Base-by-base conservation (phyloP, 163 green algal species). In the Scenedesmus sp. region DNA sequence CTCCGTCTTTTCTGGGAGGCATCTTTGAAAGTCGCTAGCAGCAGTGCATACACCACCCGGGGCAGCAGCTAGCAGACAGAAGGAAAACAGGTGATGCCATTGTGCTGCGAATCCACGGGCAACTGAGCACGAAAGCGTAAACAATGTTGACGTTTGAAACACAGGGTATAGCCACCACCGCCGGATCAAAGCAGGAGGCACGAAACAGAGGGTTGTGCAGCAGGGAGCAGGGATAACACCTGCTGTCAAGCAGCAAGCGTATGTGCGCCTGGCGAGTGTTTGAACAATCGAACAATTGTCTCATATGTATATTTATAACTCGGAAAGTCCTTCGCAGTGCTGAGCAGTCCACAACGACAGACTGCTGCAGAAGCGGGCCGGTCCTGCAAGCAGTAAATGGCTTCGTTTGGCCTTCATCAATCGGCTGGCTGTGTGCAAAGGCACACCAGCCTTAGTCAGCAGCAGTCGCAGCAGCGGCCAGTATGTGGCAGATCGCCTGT, bases 31-130 rank as follows among this genome's bases (percentile, higher is more conserved):
- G 10, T 79, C 70, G 70, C 70, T 52, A 79, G 4, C 70, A 79
- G 70, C 70, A 79, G 23, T 79, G 20, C 70, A 79, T 46, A 79
- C 23, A 79, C 23, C 70, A 79, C 70, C 13, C 70, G 16, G 46
- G 4, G 46, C 20, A 52, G 70, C 70, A 79, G 70, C 20, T 46
- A 52, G 23, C 23, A 79, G 70, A 52, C 70, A 52, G 7, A 52
- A 79, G 23, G 70, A 79, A 79, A 79, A 52, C 70, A 79, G 70
- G 70, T 79, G 70, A 79, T 79, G 70, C 70, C 70, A 79, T 79
- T 79, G 70, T 79, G 70, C 70, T 79, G 20, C 70, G 70, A 79
- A 79, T 79, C 70, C 70, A 79, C 23, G 23, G 23, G 70, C 70
- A 79, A 52, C 10, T 18, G 23, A 79, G 23, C 70, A 79, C 5